A percentile compares a stretch with the other conserved stretches of the same genome.
These are phyloP conservation scores for Starmerella apis DNA, from an alignment of 805 yeast species.

Conservation along the genomic window DNA sequence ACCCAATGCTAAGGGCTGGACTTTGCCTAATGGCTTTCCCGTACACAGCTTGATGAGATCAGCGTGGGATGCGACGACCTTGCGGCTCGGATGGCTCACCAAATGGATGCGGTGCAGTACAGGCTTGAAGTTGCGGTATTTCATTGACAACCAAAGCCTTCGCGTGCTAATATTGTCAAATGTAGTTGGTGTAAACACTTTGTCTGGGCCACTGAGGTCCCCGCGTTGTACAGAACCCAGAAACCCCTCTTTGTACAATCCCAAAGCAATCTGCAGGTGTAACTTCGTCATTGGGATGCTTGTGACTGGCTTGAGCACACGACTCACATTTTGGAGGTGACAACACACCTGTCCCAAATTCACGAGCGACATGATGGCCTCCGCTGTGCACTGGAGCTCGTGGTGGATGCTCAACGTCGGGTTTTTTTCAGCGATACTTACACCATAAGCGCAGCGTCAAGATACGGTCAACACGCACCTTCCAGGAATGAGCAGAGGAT, in stretches of 20 bases:
- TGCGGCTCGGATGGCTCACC: slow-evolving; percentile 76
- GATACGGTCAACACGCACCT: background rate
- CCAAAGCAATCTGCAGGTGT: slow-evolving; percentile 73
- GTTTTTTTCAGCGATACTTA: background rate
- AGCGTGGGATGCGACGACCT: slow-evolving; percentile 49
- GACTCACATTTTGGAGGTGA: slow-evolving; percentile 77
- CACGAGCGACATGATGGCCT: slow-evolving; percentile 60
- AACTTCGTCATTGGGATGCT: slow-evolving; percentile 73
- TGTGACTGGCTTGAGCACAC: slow-evolving; percentile 62
- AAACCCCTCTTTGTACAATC: slow-evolving; percentile 84
- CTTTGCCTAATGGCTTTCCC: slow-evolving; percentile 64
- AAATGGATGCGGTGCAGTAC: slow-evolving; percentile 62
- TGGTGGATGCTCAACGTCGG: background rate
- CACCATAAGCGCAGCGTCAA: background rate
- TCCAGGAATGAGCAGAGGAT: too few species aligned
- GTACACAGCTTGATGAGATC: slow-evolving; percentile 66
- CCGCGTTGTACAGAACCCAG: slow-evolving; percentile 77
- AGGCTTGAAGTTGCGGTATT: slow-evolving; percentile 70
- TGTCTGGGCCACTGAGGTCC: slow-evolving; percentile 73
- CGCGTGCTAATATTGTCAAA: slow-evolving; percentile 79
- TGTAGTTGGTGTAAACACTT: slow-evolving; percentile 48
- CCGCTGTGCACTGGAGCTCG: background rate
- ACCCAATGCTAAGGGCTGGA: slow-evolving; percentile 78
- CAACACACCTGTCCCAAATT: slow-evolving; percentile 76
- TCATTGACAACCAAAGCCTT: slow-evolving; percentile 83